These are phyloP conservation scores for Peribolospora kevripleyi DNA, from an alignment of 768 basidiomycete genomes.

Conservation along the genomic window DNA sequence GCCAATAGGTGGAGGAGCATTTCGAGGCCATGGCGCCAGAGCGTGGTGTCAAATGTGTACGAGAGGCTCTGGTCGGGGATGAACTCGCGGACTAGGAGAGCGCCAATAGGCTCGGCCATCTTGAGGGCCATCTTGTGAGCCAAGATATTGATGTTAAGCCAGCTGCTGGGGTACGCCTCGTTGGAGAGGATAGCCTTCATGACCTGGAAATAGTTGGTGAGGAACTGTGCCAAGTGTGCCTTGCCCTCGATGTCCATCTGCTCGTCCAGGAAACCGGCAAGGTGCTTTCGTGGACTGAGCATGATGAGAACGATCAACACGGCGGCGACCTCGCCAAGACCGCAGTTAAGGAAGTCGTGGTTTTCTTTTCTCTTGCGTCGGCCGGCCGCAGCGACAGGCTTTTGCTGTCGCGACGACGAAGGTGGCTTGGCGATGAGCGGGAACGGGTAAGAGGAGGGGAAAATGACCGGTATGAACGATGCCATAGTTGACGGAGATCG, in stretches of 20 bases:
- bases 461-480: constrained; percentile 44
- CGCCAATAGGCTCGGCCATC: constrained; percentile 58
- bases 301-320: constrained; percentile 60
- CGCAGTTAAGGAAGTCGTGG: constrained; percentile 39
- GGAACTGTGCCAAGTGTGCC: constrained; percentile 43
- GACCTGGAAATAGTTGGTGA: constrained; percentile 59
- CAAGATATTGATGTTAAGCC: constrained; percentile 76
- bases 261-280: constrained; percentile 52
- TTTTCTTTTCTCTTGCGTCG: constrained; percentile 22
- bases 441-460: constrained; percentile 86
- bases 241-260: constrained; percentile 70
- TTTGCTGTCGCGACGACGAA: background rate
- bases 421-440: constrained; percentile 37
- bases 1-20: constrained; percentile 54
- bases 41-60: constrained; percentile 40
- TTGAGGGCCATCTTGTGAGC: constrained; percentile 70
- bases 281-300: constrained; percentile 51
- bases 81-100: constrained; percentile 53
- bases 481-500: constrained; percentile 35
- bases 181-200: constrained; percentile 56
- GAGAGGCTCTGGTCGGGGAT: constrained; percentile 43
- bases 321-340: constrained; percentile 60
- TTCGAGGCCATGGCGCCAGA: constrained; percentile 62
- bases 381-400: background rate
- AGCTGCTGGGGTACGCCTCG: constrained; percentile 66